Conservation (phyloP, 768 basidiomycete species). For the Tylopilus balloui region DNA sequence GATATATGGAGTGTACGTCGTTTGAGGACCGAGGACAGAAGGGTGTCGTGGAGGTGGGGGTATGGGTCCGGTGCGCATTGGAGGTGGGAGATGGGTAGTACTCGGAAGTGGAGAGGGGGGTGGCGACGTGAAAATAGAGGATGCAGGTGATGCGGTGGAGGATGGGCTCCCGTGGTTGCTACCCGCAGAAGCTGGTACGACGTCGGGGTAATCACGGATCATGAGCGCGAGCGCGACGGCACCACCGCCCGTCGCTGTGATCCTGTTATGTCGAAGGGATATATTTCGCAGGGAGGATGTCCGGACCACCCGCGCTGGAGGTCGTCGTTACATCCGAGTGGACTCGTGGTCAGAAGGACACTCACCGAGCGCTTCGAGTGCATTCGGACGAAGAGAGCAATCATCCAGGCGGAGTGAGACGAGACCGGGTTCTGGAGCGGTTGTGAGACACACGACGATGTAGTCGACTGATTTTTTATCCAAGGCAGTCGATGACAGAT, state of each 20-base stretch:
- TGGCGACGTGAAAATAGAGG: slow-evolving; percentile 28
- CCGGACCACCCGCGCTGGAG: slow-evolving; percentile 73
- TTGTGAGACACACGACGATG: slow-evolving; percentile 62
- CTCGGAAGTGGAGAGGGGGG: slow-evolving; percentile 33
- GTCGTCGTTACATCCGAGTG: background rate
- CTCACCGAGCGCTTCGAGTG: slow-evolving; percentile 79
- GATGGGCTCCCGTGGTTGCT: background rate
- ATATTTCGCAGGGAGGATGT: slow-evolving; percentile 82
- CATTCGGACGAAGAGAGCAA: slow-evolving; percentile 67
- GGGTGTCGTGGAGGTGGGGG: slow-evolving; percentile 51
- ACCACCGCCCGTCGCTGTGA: slow-evolving; percentile 79
- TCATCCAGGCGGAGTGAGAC: slow-evolving; percentile 86
- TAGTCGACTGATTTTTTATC: slow-evolving; percentile 86
- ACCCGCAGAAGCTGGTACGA: slow-evolving; percentile 37
- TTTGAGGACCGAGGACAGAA: slow-evolving; percentile 46
- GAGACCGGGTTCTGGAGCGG: slow-evolving; percentile 40
- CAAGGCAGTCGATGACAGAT: slow-evolving; percentile 79
- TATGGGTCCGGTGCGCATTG: slow-evolving; percentile 36
- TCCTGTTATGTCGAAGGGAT: slow-evolving; percentile 85
- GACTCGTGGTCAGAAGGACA: slow-evolving; percentile 3
- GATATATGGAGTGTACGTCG: slow-evolving; percentile 82
- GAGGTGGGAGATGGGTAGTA: slow-evolving; percentile 16
- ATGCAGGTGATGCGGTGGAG: slow-evolving; percentile 9
- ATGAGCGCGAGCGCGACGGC: slow-evolving; percentile 92
- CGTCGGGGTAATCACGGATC: slow-evolving; percentile 94